Base-by-base conservation (phyloP, 208 protist genomes). In the Strigomonas culicis region DNA sequence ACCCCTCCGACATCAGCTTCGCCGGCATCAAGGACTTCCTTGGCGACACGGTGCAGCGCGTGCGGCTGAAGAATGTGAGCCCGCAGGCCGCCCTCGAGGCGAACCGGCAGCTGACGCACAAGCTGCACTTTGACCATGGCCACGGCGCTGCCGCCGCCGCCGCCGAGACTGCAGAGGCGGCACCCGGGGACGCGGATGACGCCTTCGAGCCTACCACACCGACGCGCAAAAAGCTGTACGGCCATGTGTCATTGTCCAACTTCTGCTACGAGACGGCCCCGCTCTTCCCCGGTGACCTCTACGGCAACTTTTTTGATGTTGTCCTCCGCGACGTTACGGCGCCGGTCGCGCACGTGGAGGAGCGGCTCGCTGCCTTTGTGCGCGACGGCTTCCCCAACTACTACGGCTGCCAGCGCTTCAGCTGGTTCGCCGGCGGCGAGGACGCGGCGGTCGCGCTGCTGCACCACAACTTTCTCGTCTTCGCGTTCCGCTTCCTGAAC, bases 11-110 rank as follows among this genome's bases (percentile, higher is more conserved):
- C 49, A 89, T 95, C 69, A 88, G 79, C 27, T 78, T 90, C 6
- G 75, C 86, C 13, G 89, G 89, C 27, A 95, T 95, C 44, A 95
- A 95, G 68, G 89, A 95, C 63, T 95, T 80, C 70, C 79, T 92
- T 65, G 89, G 89, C 4, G 89, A 95, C 63, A 95, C 89, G 0
- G 77, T 92, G 53, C 89, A 95, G 71, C 80, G 84, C 13, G 77
- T 95, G 31, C 72, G 86, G 1, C 50, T 95, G 3, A 67, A 88
- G 46, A 73, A 83, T n/a, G 80, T 92, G 27, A 85, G 82, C 0
- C 89, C 89, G 3, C 63, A 72, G 0, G 63, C 89, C 21, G 84
- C 79, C 11, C 59, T 90, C 46, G 59, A 75, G 22, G 85, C 85
- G 22, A 91, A 92, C 56, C 67, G 69, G 28, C 59, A 72, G 13